Evolutionary conservation across 78 protist genomes (phyloP).

Genomic region (Dictyostelium brefeldianum): DNA sequence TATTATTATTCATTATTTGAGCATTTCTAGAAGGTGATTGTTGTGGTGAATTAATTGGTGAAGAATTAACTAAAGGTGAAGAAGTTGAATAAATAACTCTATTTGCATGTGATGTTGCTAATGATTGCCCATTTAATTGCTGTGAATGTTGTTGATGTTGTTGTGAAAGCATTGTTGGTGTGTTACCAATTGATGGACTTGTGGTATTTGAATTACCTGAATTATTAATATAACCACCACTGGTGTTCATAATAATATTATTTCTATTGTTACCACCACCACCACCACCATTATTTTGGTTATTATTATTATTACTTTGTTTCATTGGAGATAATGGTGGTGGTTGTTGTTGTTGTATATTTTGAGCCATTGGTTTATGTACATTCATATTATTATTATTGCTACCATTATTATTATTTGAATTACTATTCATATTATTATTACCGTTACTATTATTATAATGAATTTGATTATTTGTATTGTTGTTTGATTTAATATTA

Average conservation of each 20-base stretch:
- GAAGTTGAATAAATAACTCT: neutral
- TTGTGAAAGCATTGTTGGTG: neutral
- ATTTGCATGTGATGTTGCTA: neutral
- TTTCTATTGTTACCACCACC: neutral
- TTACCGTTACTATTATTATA: neutral
- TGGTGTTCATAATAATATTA: neutral
- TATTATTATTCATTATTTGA: neutral
- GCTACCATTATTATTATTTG: neutral
- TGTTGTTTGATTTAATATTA: neutral
- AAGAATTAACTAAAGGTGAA: neutral
- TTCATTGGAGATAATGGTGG: no score
- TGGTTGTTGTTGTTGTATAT: no score
- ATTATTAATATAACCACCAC: no score
- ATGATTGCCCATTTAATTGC: neutral
- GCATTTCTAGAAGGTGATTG: neutral
- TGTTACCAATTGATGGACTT: no score
- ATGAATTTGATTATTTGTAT: neutral
- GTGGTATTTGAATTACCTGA: neutral
- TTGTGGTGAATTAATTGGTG: slow-evolving; percentile 7
- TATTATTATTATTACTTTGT: neutral
- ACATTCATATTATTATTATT: neutral
- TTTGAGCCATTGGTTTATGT: neutral
- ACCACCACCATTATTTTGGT: neutral
- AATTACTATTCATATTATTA: neutral
- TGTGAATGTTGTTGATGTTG: neutral